Evolutionary conservation across 1,284 basidiomycete genomes (phyloP).

Genomic region (Ustilago vetiveriae): DNA sequence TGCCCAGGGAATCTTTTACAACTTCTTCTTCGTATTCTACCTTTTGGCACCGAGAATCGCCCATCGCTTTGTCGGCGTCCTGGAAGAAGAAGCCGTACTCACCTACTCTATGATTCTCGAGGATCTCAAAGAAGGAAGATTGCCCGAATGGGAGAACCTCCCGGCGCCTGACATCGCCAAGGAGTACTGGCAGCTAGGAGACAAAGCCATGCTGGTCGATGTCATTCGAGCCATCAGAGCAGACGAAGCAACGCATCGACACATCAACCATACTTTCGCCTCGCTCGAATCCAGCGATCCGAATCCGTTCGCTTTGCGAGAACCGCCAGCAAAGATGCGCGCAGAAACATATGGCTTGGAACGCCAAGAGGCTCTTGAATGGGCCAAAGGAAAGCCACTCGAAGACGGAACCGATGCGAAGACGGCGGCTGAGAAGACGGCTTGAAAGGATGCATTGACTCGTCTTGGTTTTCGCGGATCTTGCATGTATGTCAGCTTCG

Average conservation of each 20-base stretch:
- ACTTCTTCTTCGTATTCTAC: constrained; percentile 73
- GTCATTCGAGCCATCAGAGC: constrained; percentile 89
- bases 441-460: not conserved
- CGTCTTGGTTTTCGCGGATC: not conserved
- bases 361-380: constrained; percentile 52
- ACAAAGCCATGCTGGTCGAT: constrained; percentile 81
- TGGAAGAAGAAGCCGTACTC: constrained; percentile 91
- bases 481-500: not conserved
- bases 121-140: constrained; percentile 82
- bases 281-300: constrained; percentile 43
- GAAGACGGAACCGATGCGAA: constrained; percentile 5
- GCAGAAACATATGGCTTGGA: constrained; percentile 47
- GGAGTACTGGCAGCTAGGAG: constrained; percentile 83
- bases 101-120: constrained; percentile 77
- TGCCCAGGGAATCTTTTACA: constrained; percentile 74
- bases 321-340: constrained; percentile 39
- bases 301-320: constrained; percentile 52
- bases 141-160: constrained; percentile 80
- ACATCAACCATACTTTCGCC: constrained; percentile 58
- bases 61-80: constrained; percentile 92
- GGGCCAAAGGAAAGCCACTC: constrained; percentile 25
- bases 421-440: constrained; percentile 30
- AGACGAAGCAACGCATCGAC: constrained; percentile 75
- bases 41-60: constrained; percentile 82
- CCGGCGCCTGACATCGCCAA: constrained; percentile 87